These are phyloP conservation scores for Kwoniella mangroviensis DNA, from an alignment of 768 basidiomycete genomes.

Conservation along the genomic window DNA sequence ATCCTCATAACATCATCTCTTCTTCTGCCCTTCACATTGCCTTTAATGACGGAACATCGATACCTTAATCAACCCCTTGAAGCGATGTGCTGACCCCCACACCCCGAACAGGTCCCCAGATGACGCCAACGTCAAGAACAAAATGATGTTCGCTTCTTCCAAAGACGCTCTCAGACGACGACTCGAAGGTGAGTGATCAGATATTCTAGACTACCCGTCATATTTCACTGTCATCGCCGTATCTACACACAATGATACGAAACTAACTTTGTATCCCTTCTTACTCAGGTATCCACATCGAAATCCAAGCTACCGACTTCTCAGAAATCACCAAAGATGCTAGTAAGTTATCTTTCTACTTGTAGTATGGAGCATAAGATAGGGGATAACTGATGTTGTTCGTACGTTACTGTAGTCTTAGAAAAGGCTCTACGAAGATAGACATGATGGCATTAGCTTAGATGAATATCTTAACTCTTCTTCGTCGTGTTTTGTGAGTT, in stretches of 20 bases:
- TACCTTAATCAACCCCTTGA: no score
- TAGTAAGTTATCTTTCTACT: conserved; percentile 62
- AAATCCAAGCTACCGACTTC: conserved; percentile 83
- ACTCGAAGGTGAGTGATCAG: conserved; percentile 65
- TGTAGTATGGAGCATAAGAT: no score
- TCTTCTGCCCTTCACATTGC: no score
- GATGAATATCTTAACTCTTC: neutral
- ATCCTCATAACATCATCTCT: no score
- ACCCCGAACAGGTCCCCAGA: conserved; percentile 78
- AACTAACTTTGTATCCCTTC: neutral
- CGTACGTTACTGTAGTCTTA: conserved; percentile 18
- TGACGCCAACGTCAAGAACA: conserved; percentile 78
- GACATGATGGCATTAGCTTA: neutral
- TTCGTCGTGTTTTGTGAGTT: neutral
- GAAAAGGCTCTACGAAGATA: conserved; percentile 32
- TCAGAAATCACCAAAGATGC: conserved; percentile 72
- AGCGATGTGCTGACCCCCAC: no score
- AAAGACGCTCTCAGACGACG: conserved; percentile 74
- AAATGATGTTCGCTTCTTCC: conserved; percentile 92
- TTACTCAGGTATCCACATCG: conserved; percentile 63
- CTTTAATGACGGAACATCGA: no score
- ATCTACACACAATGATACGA: neutral
- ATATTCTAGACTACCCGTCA: neutral
- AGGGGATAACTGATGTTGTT: neutral
- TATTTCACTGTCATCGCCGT: no score